Evolutionary conservation across 768 basidiomycete species (phyloP).

Genomic region (Russula ochroleuca): DNA sequence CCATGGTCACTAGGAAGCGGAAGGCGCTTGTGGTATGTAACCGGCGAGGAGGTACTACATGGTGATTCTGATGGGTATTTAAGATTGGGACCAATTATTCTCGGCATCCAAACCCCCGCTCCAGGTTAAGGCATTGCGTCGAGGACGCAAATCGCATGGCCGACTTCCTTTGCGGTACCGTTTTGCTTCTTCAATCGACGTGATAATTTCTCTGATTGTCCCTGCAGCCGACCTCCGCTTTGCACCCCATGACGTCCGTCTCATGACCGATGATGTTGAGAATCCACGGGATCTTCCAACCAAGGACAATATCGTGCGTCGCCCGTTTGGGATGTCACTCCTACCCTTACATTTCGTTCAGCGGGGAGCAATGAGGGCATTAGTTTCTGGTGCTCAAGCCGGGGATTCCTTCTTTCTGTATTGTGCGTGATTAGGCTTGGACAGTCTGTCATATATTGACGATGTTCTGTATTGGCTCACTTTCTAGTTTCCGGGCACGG

Average conservation of each 20-base stretch:
- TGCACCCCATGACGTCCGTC: not conserved
- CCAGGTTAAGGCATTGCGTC: not conserved
- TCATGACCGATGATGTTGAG: not conserved
- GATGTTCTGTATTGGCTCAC: not conserved
- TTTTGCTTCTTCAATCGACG: not conserved
- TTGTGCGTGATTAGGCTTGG: not conserved
- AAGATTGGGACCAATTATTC: constrained; percentile 13
- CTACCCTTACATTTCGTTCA: not conserved
- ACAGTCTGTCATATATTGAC: not conserved
- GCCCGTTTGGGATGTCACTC: not conserved
- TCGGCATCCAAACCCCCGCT: not conserved
- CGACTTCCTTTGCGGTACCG: not conserved
- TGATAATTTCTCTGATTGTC: not conserved
- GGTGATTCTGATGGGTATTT: not conserved
- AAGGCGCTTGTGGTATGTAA: not conserved
- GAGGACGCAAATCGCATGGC: not conserved
- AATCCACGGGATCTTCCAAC: not conserved
- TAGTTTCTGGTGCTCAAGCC: not conserved
- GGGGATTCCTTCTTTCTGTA: not conserved
- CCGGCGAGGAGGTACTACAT: too few species aligned
- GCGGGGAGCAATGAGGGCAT: not conserved
- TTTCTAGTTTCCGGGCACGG: constrained; percentile 1
- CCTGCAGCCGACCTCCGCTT: not conserved
- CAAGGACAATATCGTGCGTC: not conserved
- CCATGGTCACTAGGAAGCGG: not conserved